Percentiles rank a stretch among this genome's conserved stretches.
These are phyloP conservation scores for Mucor saturninus DNA, from an alignment of 371 early-diverging fungal species.

Conservation along the genomic window DNA sequence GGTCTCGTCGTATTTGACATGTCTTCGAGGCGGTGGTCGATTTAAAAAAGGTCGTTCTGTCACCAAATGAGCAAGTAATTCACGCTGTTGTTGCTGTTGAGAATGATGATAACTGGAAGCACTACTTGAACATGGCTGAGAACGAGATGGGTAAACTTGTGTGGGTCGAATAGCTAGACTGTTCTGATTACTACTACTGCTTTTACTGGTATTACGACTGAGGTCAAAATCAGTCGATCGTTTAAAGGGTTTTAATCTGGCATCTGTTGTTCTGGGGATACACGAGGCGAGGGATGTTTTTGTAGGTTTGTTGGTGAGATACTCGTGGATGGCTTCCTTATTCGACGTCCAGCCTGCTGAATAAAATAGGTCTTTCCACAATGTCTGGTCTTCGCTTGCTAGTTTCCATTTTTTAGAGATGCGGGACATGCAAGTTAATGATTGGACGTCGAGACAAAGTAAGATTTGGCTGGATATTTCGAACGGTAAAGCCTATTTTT, in stretches of 20 bases:
- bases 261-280: slow-evolving; percentile 16
- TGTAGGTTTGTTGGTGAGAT: slow-evolving; percentile 32
- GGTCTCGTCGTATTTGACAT: slow-evolving; percentile 41
- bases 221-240: slow-evolving; percentile 6
- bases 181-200: slow-evolving; percentile 2
- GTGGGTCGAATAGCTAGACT: slow-evolving; percentile 11
- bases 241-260: slow-evolving; percentile 22
- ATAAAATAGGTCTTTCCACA: slow-evolving; percentile 70
- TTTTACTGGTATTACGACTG: neutral
- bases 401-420: slow-evolving; percentile 71
- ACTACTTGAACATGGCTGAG: slow-evolving; percentile 18
- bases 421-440: slow-evolving; percentile 48
- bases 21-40: slow-evolving; percentile 30
- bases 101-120: too few species aligned
- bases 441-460: slow-evolving; percentile 51
- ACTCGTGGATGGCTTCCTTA: slow-evolving; percentile 46
- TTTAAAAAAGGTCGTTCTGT: slow-evolving; percentile 32
- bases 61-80: slow-evolving; percentile 17
- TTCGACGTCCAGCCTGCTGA: slow-evolving; percentile 59
- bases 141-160: slow-evolving; percentile 21
- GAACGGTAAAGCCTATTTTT: slow-evolving; percentile 57
- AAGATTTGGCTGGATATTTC: slow-evolving; percentile 72
- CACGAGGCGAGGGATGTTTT: neutral
- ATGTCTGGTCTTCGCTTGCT: slow-evolving; percentile 60
- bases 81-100: neutral